phyloP scores from a whole-genome alignment of 169 alveolate genomes.

The Cryptosporidium canis region DNA sequence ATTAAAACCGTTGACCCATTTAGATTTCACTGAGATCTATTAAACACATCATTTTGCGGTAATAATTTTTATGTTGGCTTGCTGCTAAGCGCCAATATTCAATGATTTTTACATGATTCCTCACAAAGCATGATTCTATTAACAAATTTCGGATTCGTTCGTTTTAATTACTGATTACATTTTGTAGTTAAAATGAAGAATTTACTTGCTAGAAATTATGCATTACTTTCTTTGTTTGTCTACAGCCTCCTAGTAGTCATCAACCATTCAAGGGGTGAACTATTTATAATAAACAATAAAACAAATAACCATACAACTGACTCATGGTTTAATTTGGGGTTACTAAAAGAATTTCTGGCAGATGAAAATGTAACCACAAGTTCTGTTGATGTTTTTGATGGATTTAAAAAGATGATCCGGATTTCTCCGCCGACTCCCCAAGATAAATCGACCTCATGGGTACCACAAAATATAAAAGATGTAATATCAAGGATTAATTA shows the following conservation, averaged over 20 bases:
- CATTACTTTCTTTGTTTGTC: background rate
- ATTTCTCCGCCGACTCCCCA: background rate
- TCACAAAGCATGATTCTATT: background rate
- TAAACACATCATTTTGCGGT: background rate
- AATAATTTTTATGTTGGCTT: background rate
- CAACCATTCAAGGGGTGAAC: background rate
- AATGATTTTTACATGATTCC: constrained; percentile 7
- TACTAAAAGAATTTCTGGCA: constrained; percentile 5
- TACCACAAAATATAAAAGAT: constrained; percentile 37
- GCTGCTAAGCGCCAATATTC: background rate
- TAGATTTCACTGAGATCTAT: background rate
- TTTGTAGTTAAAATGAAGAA: background rate
- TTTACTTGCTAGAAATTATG: background rate
- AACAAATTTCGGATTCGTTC: background rate
- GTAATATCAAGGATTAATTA: constrained; percentile 40
- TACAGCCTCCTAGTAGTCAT: background rate
- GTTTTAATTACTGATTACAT: background rate
- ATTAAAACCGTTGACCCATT: background rate
- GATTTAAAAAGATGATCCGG: constrained; percentile 16
- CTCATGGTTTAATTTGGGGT: constrained; percentile 45
- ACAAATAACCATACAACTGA: background rate
- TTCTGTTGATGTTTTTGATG: constrained; percentile 22
- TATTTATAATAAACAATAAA: background rate
- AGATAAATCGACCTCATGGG: constrained; percentile 22
- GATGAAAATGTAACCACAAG: background rate